Percentiles rank a stretch among this genome's conserved stretches.
Evolutionary conservation across 768 basidiomycete genomes (phyloP).

Genomic region (Boletus sp.): DNA sequence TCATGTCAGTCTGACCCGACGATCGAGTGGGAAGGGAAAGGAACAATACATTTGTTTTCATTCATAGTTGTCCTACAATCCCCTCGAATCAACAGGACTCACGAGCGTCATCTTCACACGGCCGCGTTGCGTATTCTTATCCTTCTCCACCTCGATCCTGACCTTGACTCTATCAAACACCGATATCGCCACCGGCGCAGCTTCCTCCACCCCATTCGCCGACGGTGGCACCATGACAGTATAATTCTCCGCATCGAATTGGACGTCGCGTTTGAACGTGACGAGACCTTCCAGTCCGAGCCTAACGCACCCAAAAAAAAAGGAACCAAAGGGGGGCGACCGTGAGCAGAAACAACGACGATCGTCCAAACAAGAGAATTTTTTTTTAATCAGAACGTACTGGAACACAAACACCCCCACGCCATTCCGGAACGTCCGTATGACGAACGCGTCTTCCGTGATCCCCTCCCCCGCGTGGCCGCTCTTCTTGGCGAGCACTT

Average conservation of each 20-base stretch:
- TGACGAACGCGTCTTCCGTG: conserved; percentile 86
- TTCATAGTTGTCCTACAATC: conserved; percentile 29
- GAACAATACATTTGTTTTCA: not conserved
- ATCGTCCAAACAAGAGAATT: no score
- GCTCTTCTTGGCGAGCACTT: conserved; percentile 32
- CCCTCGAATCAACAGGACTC: conserved; percentile 56
- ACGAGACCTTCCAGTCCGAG: conserved; percentile 93
- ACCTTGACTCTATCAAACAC: conserved; percentile 95
- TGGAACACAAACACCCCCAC: conserved; percentile 93
- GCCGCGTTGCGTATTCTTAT: conserved; percentile 88
- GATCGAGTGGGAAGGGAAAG: not conserved
- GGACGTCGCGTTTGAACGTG: conserved; percentile 85
- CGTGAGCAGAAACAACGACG: not conserved
- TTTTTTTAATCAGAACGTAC: no score
- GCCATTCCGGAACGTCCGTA: conserved; percentile 91
- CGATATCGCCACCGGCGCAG: conserved; percentile 57
- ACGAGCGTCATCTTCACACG: conserved; percentile 82
- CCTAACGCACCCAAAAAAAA: conserved; percentile 37
- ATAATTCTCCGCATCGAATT: conserved; percentile 91
- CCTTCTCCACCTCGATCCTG: conserved; percentile 91
- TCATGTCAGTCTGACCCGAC: not conserved
- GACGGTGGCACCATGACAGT: conserved; percentile 63
- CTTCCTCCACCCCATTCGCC: not conserved
- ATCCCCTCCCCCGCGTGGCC: conserved; percentile 38
- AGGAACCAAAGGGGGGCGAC: no score